phyloP scores from a whole-genome alignment of 192 early-diverging fungal species.

The Radiomyces spectabilis region DNA sequence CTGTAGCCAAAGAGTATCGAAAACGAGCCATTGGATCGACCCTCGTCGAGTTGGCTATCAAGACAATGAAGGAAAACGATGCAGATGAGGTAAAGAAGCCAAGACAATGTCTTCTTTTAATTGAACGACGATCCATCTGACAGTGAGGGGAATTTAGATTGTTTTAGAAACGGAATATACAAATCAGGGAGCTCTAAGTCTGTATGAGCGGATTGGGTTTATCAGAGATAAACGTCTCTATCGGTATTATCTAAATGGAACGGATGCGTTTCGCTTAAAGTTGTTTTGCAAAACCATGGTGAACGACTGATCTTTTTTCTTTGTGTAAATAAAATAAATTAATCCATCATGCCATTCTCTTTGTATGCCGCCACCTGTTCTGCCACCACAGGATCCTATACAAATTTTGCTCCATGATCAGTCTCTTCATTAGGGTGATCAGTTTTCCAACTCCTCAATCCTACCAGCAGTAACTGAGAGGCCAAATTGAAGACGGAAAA shows the following conservation, averaged over 20 bases:
- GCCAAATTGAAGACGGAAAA: constrained; percentile 19
- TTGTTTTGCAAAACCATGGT: constrained; percentile 49
- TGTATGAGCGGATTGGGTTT: constrained; percentile 92
- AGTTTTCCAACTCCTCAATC: not conserved
- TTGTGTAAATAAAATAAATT: not conserved
- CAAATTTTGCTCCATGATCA: too few relatives aligned
- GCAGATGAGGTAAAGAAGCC: constrained; percentile 77
- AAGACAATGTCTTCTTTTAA: too few relatives aligned
- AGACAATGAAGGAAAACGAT: constrained; percentile 62
- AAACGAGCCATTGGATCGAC: constrained; percentile 71
- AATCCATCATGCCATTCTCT: not conserved
- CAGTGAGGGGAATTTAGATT: too few relatives aligned
- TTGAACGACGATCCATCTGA: too few relatives aligned
- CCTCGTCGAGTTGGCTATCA: constrained; percentile 66
- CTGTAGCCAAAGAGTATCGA: constrained; percentile 74
- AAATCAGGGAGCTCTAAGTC: constrained; percentile 72
- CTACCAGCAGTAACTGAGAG: constrained; percentile 10
- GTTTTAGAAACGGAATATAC: constrained; percentile 89
- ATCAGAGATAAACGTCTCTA: constrained; percentile 85
- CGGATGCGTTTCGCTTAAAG: constrained; percentile 84
- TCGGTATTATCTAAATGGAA: constrained; percentile 91
- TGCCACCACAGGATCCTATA: constrained; percentile 13
- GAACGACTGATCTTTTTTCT: not conserved
- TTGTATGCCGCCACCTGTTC: constrained; percentile 12
- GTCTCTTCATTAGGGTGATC: too few relatives aligned